A percentile compares a stretch with the other conserved stretches of the same genome.
Evolutionary conservation across 768 basidiomycete species (phyloP).

Genomic region (Rossbeevera mucosa): DNA sequence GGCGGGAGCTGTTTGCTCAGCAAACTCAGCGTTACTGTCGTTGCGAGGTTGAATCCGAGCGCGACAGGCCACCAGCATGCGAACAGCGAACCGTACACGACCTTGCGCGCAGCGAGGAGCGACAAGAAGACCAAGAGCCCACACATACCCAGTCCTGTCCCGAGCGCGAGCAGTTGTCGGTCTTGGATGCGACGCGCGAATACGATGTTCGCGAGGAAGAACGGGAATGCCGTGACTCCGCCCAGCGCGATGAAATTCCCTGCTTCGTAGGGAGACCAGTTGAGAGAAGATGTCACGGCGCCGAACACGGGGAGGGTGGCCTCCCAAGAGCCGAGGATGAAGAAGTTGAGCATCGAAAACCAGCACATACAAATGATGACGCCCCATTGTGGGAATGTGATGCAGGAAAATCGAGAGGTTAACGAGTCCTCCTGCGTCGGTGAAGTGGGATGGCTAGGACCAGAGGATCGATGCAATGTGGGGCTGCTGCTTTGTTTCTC

Average conservation of each 20-base stretch:
- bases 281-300: conserved; percentile 37
- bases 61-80: neutral
- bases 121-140: conserved; percentile 51
- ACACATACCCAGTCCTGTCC: conserved; percentile 45
- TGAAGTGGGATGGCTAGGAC: neutral
- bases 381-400: neutral
- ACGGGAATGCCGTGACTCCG: conserved; percentile 57
- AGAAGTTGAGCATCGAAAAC: conserved; percentile 65
- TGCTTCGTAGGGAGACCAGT: conserved; percentile 58
- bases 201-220: conserved; percentile 58
- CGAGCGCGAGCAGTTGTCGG: conserved; percentile 51
- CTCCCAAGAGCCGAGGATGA: conserved; percentile 35
- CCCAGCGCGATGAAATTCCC: conserved; percentile 71
- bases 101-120: conserved; percentile 38
- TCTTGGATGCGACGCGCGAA: conserved; percentile 57
- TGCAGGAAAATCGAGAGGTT: neutral
- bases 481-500: neutral
- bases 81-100: conserved; percentile 44
- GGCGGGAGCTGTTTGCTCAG: neutral
- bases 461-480: neutral
- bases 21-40: neutral
- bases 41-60: neutral
- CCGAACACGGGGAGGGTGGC: conserved; percentile 66
- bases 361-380: conserved; percentile 57
- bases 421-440: neutral